A percentile compares a stretch with the other conserved stretches of the same genome.
phyloP scores from a whole-genome alignment of 352 stramenopile species.

The Pythium rishiriense region DNA sequence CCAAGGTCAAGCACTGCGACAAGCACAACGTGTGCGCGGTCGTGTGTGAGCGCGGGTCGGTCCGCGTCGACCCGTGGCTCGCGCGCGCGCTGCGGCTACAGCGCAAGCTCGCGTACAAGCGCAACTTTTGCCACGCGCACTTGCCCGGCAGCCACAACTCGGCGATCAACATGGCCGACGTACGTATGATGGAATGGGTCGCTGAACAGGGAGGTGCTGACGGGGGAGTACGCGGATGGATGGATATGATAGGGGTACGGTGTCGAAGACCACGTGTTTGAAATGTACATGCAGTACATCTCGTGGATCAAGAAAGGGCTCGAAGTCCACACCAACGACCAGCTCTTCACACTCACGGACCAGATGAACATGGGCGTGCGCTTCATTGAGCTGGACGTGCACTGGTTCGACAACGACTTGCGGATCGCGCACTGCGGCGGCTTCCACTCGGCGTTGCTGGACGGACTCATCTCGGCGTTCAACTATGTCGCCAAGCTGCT shows the following conservation, averaged over 20 bases:
- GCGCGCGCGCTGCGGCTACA: slow-evolving; percentile 38
- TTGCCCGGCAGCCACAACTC: slow-evolving; percentile 65
- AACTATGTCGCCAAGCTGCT: slow-evolving; percentile 60
- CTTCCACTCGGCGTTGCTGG: slow-evolving; percentile 56
- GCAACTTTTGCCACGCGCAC: slow-evolving; percentile 57
- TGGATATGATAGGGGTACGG: slow-evolving; percentile 46
- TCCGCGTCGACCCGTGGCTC: slow-evolving; percentile 43
- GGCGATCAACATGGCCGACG: slow-evolving; percentile 54
- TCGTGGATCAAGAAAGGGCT: slow-evolving; percentile 54
- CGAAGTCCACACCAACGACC: slow-evolving; percentile 65
- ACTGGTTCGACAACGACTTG: slow-evolving; percentile 70
- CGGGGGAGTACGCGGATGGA: background rate
- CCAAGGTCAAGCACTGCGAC: slow-evolving; percentile 53
- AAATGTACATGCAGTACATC: slow-evolving; percentile 59
- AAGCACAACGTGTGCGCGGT: slow-evolving; percentile 51
- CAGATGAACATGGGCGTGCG: slow-evolving; percentile 65
- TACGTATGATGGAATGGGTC: slow-evolving; percentile 15
- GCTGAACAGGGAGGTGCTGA: too few species aligned
- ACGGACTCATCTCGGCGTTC: slow-evolving; percentile 63
- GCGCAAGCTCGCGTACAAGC: slow-evolving; percentile 45
- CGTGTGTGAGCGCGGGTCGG: slow-evolving; percentile 49
- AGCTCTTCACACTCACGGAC: slow-evolving; percentile 69
- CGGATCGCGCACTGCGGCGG: slow-evolving; percentile 69
- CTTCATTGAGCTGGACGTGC: slow-evolving; percentile 68
- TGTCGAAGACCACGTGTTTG: slow-evolving; percentile 65